Percentiles rank a stretch among this genome's conserved stretches.
Conservation (phyloP, 371 early-diverging fungal species). For the Mucor circinelloides region DNA sequence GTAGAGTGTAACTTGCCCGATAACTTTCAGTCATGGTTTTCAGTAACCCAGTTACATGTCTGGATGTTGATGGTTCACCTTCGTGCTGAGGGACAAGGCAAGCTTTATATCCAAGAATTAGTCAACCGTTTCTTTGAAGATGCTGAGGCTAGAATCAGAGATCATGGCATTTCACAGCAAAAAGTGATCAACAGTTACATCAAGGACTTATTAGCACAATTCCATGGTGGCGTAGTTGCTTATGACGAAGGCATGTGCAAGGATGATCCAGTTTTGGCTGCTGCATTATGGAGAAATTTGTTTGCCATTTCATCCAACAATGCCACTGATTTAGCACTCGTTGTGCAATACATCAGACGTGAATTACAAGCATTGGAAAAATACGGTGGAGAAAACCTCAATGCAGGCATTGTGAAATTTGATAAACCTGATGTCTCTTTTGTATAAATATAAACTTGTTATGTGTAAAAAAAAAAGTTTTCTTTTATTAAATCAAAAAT, state of each 20-base stretch:
- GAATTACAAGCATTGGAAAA: slow-evolving; percentile 67
- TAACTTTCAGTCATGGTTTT: slow-evolving; percentile 96
- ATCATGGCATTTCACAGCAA: slow-evolving; percentile 66
- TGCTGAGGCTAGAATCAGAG: slow-evolving; percentile 78
- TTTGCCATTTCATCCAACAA: slow-evolving; percentile 62
- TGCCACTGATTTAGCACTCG: slow-evolving; percentile 58
- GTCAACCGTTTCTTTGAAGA: slow-evolving; percentile 91
- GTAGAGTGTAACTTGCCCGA: slow-evolving; percentile 78
- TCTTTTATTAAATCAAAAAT: slow-evolving; percentile 6
- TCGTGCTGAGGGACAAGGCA: slow-evolving; percentile 71
- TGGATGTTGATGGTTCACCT: slow-evolving; percentile 93
- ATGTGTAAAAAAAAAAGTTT: not conserved
- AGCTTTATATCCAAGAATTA: slow-evolving; percentile 83
- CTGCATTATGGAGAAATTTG: slow-evolving; percentile 91
- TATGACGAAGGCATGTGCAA: slow-evolving; percentile 93
- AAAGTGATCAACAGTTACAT: slow-evolving; percentile 75
- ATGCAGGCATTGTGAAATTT: slow-evolving; percentile 46
- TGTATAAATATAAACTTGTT: slow-evolving; percentile 10
- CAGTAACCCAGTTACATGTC: slow-evolving; percentile 85
- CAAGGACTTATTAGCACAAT: slow-evolving; percentile 81
- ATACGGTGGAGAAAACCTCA: slow-evolving; percentile 46
- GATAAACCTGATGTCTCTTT: slow-evolving; percentile 32
- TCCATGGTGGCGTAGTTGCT: slow-evolving; percentile 89
- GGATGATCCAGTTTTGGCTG: slow-evolving; percentile 89
- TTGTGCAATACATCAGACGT: slow-evolving; percentile 67